Evolutionary conservation across 352 stramenopile genomes (phyloP), one percentile per base, ranked within the genome.

Genomic region (Peronosclerospora sorghi): DNA sequence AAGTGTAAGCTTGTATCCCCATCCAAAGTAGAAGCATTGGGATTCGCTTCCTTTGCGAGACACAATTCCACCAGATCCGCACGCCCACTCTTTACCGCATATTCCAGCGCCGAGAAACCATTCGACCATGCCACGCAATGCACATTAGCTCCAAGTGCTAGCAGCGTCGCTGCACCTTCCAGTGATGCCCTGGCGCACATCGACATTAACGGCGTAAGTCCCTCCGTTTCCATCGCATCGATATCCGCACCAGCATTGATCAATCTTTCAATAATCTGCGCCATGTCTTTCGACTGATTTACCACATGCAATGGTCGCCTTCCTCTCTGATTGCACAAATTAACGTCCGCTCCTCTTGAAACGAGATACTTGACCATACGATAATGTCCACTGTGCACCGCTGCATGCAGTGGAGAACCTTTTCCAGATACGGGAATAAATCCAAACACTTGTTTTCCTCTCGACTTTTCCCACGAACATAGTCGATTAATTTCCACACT

Each of bases 121-220:
- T 74, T 85, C 12, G 72, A 82, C 81, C 81, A 93, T 17, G 78
- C 78, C 6, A 83, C 56, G 6, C 52, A 48, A 40, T 62, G 51
- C 18, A 91, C 51, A 37, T 81, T 55, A 9, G 76, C 78, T n/a
- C 81, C 81, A 24, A 91, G 61, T 1, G 69, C 70, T 3, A 93
- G 43, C 6, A 93, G 48, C 8, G 73, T 87, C 12, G 73, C 62
- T 7, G 70, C 64, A 4, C 76, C 78, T 72, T 91, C 81, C 4
- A 85, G 44, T 8, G 65, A 90, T 2, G 59, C 60, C 20, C 52
- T 53, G 2, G 49, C 48, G 21, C 74, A 85, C 68, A 91, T 86
- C 10, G 60, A 54, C 75, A 91, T 87, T 12, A 93, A 59, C 3
- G 81, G 73, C n/a, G 81, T 93, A 39, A 76, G 49, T 0, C 81